These are phyloP conservation scores for Aspergillus udagawae DNA, from an alignment of 2,329 filamentous ascomycete genomes.

Conservation along the genomic window DNA sequence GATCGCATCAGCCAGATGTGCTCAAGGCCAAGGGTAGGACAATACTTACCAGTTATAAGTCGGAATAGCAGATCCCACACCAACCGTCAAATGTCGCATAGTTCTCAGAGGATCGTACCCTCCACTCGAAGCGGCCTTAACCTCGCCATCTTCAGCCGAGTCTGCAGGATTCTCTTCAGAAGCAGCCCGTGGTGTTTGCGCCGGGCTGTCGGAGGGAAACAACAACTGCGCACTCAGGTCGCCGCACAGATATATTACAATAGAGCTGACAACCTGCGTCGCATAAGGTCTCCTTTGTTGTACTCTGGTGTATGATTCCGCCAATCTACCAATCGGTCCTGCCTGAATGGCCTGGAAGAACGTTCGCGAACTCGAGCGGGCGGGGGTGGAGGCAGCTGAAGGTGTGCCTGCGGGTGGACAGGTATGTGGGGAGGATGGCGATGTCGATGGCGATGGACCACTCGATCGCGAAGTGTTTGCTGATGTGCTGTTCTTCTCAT, in stretches of 20 bases:
- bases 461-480: neutral
- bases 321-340: conserved; percentile 32
- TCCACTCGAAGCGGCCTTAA: conserved; percentile 22
- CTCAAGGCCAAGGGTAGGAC: neutral
- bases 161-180: conserved; percentile 9
- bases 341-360: conserved; percentile 29
- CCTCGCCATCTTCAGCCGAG: conserved; percentile 41
- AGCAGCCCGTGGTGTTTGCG: conserved; percentile 6
- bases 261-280: conserved; percentile 72
- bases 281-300: conserved; percentile 69
- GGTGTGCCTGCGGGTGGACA: neutral
- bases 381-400: conserved; percentile 6
- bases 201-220: conserved; percentile 34
- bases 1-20: neutral
- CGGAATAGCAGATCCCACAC: conserved; percentile 69
- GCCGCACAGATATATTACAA: conserved; percentile 74
- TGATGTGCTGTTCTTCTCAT: neutral
- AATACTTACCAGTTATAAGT: conserved; percentile 70
- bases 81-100: conserved; percentile 68
- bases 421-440: neutral
- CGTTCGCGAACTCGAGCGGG: conserved; percentile 16
- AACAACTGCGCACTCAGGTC: conserved; percentile 76
- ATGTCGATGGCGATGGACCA: neutral
- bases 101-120: conserved; percentile 67
- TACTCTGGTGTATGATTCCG: conserved; percentile 59